phyloP scores from a whole-genome alignment of 2,329 filamentous ascomycete species.

The Salinomyces thailandicus region DNA sequence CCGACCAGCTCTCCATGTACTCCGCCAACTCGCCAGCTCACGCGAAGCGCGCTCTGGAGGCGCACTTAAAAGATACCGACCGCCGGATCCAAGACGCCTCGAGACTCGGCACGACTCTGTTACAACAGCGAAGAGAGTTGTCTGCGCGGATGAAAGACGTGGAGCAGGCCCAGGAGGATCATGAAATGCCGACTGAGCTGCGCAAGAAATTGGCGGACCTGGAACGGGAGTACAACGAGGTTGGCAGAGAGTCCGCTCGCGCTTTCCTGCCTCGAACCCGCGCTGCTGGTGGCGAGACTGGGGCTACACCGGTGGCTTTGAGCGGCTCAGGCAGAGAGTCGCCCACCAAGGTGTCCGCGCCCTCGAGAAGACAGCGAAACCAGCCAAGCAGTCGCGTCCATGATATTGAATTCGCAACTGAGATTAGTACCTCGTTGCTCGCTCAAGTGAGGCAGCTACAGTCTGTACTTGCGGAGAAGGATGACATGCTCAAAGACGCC shows the following conservation, averaged over 20 bases:
- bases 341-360: conserved; percentile 78
- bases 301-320: conserved; percentile 36
- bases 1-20: conserved; percentile 62
- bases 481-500: conserved; percentile 68
- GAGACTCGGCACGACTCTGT: conserved; percentile 73
- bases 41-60: conserved; percentile 77
- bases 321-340: conserved; percentile 75
- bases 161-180: conserved; percentile 53
- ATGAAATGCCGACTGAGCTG: conserved; percentile 69
- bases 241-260: conserved; percentile 78
- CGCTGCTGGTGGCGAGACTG: conserved; percentile 3
- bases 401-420: conserved; percentile 96
- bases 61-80: conserved; percentile 86
- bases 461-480: conserved; percentile 70
- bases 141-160: conserved; percentile 75
- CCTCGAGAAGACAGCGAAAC: conserved; percentile 71
- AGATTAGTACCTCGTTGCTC: conserved; percentile 89
- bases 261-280: conserved; percentile 71
- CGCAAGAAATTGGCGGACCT: conserved; percentile 74
- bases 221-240: conserved; percentile 90
- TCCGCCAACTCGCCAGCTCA: conserved; percentile 71
- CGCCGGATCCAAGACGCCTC: conserved; percentile 84
- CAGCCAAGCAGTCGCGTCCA: conserved; percentile 80
- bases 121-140: conserved; percentile 77
- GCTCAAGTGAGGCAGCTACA: conserved; percentile 91